phyloP scores from a whole-genome alignment of 2,329 filamentous ascomycete genomes.

The Pyrenochaeta sp. region DNA sequence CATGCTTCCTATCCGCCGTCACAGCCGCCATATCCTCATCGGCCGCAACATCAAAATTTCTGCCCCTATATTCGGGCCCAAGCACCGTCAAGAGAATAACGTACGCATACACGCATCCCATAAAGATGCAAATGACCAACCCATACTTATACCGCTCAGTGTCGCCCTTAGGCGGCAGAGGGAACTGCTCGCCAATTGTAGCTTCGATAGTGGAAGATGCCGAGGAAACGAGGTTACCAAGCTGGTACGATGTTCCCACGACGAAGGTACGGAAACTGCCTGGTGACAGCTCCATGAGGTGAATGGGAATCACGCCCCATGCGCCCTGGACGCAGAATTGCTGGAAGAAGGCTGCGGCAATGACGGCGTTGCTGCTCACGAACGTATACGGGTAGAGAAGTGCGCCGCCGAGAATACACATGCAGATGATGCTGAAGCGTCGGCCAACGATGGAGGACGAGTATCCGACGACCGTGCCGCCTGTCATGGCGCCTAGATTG shows the following conservation, averaged over 20 bases:
- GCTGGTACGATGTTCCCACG: constrained; percentile 77
- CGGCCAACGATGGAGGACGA: constrained; percentile 57
- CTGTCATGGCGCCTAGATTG: constrained; percentile 59
- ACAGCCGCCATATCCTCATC: constrained; percentile 47
- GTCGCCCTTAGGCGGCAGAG: constrained; percentile 64
- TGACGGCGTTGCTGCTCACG: constrained; percentile 67
- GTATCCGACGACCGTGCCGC: constrained; percentile 58
- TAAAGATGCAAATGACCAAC: constrained; percentile 88
- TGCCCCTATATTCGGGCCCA: constrained; percentile 61
- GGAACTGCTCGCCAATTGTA: constrained; percentile 77
- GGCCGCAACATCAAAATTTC: constrained; percentile 41
- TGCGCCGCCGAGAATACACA: constrained; percentile 71
- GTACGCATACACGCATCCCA: constrained; percentile 80
- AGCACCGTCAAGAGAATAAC: constrained; percentile 69
- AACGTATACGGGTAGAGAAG: constrained; percentile 87
- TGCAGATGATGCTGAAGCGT: constrained; percentile 58
- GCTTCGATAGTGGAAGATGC: constrained; percentile 79
- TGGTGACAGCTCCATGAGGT: constrained; percentile 79
- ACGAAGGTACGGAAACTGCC: constrained; percentile 77
- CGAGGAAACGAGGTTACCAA: constrained; percentile 76
- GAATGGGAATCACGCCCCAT: constrained; percentile 64
- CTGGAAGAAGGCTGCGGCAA: constrained; percentile 84
- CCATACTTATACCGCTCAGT: constrained; percentile 66
- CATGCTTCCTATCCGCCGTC: constrained; percentile 20
- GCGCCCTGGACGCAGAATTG: constrained; percentile 59